Percentiles rank a stretch among this genome's conserved stretches.
These are phyloP conservation scores for Chrysosporium keratinophilum DNA, from an alignment of 2,329 filamentous ascomycete species.

Conservation along the genomic window DNA sequence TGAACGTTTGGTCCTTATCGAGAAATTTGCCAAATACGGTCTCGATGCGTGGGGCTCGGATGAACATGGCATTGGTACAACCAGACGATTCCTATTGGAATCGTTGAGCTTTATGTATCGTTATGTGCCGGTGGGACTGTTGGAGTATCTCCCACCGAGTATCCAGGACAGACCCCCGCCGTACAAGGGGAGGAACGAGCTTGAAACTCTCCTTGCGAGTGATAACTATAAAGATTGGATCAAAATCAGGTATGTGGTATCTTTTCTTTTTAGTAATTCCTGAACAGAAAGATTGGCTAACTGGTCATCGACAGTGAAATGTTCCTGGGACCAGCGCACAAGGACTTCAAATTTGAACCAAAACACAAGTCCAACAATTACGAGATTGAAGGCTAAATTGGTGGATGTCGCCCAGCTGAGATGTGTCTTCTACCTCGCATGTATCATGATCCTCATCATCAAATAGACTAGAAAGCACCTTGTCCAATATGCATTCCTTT, in stretches of 20 bases:
- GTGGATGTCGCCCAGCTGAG: background rate
- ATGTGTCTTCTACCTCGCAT: background rate
- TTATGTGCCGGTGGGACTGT: slow-evolving; percentile 78
- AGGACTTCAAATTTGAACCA: slow-evolving; percentile 85
- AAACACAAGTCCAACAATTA: slow-evolving; percentile 97
- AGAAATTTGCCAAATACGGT: slow-evolving; percentile 82
- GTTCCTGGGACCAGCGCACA: slow-evolving; percentile 85
- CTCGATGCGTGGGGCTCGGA: slow-evolving; percentile 93
- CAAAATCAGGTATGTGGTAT: slow-evolving; percentile 73
- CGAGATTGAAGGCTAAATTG: slow-evolving; percentile 48
- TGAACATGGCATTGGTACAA: slow-evolving; percentile 84
- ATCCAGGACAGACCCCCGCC: slow-evolving; percentile 82
- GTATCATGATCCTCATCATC: background rate
- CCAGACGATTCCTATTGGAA: slow-evolving; percentile 83
- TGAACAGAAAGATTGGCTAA: slow-evolving; percentile 9
- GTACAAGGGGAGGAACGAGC: slow-evolving; percentile 72
- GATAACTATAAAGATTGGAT: slow-evolving; percentile 96
- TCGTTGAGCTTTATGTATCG: slow-evolving; percentile 90
- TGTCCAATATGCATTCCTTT: no score
- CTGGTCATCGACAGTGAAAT: slow-evolving; percentile 60
- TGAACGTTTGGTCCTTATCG: slow-evolving; percentile 74
- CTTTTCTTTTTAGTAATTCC: background rate
- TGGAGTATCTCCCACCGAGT: slow-evolving; percentile 78
- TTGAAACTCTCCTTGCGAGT: slow-evolving; percentile 88
- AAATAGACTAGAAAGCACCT: no score